Percentiles rank a stretch among this genome's conserved stretches.
Conservation (phyloP, 202 grass and related monocot genomes). For the Elaeis oleifera region DNA sequence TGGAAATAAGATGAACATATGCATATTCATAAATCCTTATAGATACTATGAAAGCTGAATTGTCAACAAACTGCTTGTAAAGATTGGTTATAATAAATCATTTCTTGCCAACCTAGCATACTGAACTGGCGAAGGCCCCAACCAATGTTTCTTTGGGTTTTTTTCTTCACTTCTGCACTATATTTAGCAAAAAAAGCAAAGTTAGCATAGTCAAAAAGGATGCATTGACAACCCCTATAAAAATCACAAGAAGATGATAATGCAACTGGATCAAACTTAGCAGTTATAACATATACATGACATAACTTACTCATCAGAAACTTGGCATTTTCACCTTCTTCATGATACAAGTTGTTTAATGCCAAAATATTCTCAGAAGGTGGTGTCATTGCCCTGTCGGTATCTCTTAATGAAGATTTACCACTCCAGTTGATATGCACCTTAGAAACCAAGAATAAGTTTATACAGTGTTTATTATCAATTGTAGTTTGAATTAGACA, state of each 20-base stretch:
- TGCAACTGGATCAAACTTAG: neutral
- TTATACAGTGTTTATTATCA: too few relatives aligned
- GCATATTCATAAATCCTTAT: neutral
- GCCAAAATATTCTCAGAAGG: slow-evolving; percentile 7
- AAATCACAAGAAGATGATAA: neutral
- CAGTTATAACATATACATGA: neutral
- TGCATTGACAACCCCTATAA: slow-evolving; percentile 3
- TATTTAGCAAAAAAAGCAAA: neutral
- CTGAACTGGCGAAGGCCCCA: slow-evolving; percentile 87
- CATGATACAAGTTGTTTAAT: slow-evolving; percentile 13
- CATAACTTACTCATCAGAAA: slow-evolving; percentile 17
- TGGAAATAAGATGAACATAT: too few relatives aligned
- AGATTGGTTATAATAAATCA: neutral
- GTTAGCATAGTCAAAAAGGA: neutral
- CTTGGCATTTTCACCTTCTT: slow-evolving; percentile 17
- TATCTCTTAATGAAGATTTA: slow-evolving; percentile 9
- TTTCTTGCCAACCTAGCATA: slow-evolving; percentile 58
- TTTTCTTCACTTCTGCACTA: slow-evolving; percentile 26
- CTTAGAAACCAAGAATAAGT: too few relatives aligned
- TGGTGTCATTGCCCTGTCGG: slow-evolving; percentile 1
- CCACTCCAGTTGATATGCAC: too few relatives aligned
- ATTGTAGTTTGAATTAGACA: too few relatives aligned
- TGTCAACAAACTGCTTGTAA: neutral
- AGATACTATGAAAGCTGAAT: neutral
- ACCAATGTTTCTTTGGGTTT: slow-evolving; percentile 38